These are phyloP conservation scores for Fusarium chlamydosporum DNA, from an alignment of 2,329 filamentous ascomycete species.

Conservation along the genomic window DNA sequence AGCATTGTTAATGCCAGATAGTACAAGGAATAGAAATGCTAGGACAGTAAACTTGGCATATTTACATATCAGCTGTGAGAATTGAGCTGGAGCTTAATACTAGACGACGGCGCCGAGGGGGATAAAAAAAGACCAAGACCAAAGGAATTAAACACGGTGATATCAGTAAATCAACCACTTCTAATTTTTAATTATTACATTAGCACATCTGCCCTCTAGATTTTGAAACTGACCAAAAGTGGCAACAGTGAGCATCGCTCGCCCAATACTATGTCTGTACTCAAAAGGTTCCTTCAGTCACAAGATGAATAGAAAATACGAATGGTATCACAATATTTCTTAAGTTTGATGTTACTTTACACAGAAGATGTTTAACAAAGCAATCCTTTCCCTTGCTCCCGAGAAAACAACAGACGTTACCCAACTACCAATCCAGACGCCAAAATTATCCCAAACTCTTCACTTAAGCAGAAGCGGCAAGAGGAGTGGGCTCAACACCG, in stretches of 20 bases:
- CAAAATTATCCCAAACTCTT: conserved; percentile 33
- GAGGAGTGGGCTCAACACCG: conserved; percentile 78
- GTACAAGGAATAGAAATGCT: background rate
- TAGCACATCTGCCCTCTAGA: background rate
- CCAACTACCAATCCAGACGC: conserved; percentile 39
- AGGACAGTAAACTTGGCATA: background rate
- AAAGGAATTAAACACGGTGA: conserved; percentile 20
- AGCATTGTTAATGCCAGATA: background rate
- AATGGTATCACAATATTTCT: conserved; percentile 10
- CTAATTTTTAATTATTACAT: conserved; percentile 3
- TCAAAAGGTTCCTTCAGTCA: background rate
- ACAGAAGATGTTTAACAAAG: conserved; percentile 10
- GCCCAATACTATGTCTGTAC: background rate
- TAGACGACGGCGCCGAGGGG: conserved; percentile 12
- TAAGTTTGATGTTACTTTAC: conserved; percentile 12
- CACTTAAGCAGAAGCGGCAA: conserved; percentile 64
- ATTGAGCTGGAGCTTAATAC: background rate
- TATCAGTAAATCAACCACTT: conserved; percentile 22
- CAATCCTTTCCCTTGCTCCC: conserved; percentile 30
- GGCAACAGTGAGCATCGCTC: background rate
- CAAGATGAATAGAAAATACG: background rate
- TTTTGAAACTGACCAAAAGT: background rate
- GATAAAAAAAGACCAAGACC: conserved; percentile 10
- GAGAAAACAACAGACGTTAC: conserved; percentile 29
- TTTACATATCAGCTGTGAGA: conserved; percentile 5